Conservation (phyloP, 768 basidiomycete species). For the Mycena maculata region DNA sequence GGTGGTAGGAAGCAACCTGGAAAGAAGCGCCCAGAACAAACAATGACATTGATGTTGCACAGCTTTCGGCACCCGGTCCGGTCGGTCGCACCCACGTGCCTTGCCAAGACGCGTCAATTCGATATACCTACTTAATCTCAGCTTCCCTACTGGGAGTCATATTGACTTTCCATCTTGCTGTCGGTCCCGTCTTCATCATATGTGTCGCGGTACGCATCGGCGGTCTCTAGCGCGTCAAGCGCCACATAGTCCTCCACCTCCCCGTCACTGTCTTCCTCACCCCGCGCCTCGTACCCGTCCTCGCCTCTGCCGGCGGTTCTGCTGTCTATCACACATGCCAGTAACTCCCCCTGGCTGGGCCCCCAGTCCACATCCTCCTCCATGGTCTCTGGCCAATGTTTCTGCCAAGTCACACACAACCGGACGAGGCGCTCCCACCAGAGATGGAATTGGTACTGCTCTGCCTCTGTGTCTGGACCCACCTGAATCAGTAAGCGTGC, state of each 20-base stretch:
- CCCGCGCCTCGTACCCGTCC: background rate
- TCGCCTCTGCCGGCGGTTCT: background rate
- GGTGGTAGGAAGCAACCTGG: too few relatives aligned
- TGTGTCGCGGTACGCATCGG: background rate
- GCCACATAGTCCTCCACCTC: constrained; percentile 6
- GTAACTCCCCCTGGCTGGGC: background rate
- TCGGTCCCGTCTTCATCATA: background rate
- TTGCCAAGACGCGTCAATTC: too few relatives aligned
- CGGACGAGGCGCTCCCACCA: background rate
- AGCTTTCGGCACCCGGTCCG: too few relatives aligned
- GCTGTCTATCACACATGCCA: background rate
- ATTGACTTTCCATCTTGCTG: too few relatives aligned
- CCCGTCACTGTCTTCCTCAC: background rate
- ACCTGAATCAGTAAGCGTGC: background rate
- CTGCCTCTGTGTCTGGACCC: background rate
- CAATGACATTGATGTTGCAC: too few relatives aligned
- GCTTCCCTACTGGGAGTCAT: too few relatives aligned
- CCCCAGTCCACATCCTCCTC: background rate
- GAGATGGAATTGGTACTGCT: constrained; percentile 4
- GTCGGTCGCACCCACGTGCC: too few relatives aligned
- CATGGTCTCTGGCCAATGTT: background rate
- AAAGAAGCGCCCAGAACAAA: too few relatives aligned
- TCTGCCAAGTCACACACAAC: constrained; percentile 13
- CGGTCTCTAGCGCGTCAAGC: background rate
- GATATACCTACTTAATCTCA: too few relatives aligned